Evolutionary conservation across 1,284 basidiomycete genomes (phyloP), one percentile per base, ranked within the genome.

Genomic region (Ceratobasidium sp.): DNA sequence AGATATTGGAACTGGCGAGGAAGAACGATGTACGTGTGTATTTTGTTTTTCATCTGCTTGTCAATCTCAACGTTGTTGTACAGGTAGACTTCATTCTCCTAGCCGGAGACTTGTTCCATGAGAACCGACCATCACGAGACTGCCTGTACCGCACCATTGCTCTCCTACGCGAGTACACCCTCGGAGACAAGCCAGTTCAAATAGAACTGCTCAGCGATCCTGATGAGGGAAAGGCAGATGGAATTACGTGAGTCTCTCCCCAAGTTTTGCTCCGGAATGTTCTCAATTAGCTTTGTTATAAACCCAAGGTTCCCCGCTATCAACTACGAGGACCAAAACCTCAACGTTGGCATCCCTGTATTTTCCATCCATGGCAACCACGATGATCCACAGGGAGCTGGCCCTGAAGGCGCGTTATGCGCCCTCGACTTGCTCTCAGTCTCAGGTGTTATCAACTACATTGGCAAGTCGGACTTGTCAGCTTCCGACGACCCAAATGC

Each of bases 321-420:
- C 77, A 99, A 99, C 80, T 99, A 99, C 79, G 96, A 99, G 82
- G 98, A 99, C 79, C 89, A 91, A 0, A 98, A 99, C 80, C 85
- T 98, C 73, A 99, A 99, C 79, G 88, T 99, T 66, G 90, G 89
- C 23, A 94, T 98, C 32, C 98, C 98, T 1, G 92, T 98, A 26
- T 99, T 99, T 82, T 98, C 96, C 0, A 99, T 99, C 55, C 97
- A 99, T 79, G 98, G 97, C 50, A 99, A 99, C 79, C 98, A 99
- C 81, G 98, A 99, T 79, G 97, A 99, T 78, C 97, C 98, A 38
- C 98, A 99, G 82, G 98, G 97, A 26, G 91, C 95, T 13, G 96
- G 96, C 14, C 87, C 93, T 11, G 91, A 95, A 84, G 98, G 97
- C 5, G 96, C 97, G 0, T 87, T 99, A 0, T 98, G 95, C 76